These are phyloP conservation scores for Cladosporium oxysporum DNA, from an alignment of 2,329 filamentous ascomycete species.

Conservation along the genomic window DNA sequence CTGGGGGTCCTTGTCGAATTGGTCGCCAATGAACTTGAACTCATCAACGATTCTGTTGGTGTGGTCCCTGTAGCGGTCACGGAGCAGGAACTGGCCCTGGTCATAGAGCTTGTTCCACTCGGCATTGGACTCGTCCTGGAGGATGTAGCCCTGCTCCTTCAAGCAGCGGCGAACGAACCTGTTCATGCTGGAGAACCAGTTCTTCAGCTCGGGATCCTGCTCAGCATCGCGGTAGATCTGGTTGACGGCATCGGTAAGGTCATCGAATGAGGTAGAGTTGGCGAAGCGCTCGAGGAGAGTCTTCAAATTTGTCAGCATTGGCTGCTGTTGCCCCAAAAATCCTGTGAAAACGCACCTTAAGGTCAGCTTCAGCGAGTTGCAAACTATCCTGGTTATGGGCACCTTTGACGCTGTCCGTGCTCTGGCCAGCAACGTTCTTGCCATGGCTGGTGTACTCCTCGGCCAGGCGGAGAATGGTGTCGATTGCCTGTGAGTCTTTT, in stretches of 20 bases:
- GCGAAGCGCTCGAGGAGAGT: conserved; percentile 92
- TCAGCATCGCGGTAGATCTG: conserved; percentile 86
- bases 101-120: conserved; percentile 88
- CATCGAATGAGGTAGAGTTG: conserved; percentile 86
- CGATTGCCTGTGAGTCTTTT: conserved; percentile 78
- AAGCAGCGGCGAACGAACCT: conserved; percentile 78
- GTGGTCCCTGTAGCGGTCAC: conserved; percentile 82
- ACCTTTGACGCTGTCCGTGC: conserved; percentile 70
- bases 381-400: conserved; percentile 66
- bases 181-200: conserved; percentile 84
- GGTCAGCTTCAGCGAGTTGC: conserved; percentile 71
- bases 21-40: conserved; percentile 81
- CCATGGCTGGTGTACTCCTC: conserved; percentile 82
- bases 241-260: conserved; percentile 81
- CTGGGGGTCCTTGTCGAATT: conserved; percentile 85
- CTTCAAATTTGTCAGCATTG: conserved; percentile 58
- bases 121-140: conserved; percentile 74
- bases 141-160: conserved; percentile 86
- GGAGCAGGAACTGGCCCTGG: conserved; percentile 79
- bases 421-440: conserved; percentile 63
- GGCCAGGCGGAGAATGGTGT: conserved; percentile 79
- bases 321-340: conserved; percentile 40
- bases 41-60: conserved; percentile 87
- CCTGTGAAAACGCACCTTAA: conserved; percentile 62
- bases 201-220: conserved; percentile 77